Evolutionary conservation across 345 rosid genomes (phyloP).

Genomic region (Schrenkiella parvula): DNA sequence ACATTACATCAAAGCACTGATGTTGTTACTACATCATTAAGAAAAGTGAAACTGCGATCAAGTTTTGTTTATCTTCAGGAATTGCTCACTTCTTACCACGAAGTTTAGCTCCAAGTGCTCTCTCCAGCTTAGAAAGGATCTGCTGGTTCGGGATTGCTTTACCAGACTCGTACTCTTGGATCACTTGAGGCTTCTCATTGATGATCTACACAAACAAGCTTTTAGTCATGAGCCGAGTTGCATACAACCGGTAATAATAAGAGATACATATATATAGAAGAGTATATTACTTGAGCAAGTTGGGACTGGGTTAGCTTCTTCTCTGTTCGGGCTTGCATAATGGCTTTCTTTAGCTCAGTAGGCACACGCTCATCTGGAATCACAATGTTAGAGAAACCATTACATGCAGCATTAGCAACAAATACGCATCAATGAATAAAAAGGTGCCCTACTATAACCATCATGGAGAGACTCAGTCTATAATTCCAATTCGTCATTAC

Average conservation of each 20-base stretch:
- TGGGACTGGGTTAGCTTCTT: slow-evolving; percentile 95
- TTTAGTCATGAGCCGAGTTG: not conserved
- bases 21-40: not conserved
- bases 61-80: not conserved
- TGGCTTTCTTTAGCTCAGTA: slow-evolving; percentile 84
- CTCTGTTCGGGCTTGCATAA: slow-evolving; percentile 83
- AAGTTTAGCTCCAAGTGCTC: slow-evolving; percentile 85
- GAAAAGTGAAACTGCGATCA: not conserved
- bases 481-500: not conserved
- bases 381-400: not conserved
- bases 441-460: not conserved
- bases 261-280: not conserved
- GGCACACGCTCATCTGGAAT: slow-evolving; percentile 84
- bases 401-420: not conserved
- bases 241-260: not conserved
- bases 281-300: slow-evolving; percentile 66
- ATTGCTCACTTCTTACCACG: slow-evolving; percentile 79
- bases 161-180: slow-evolving; percentile 96
- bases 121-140: slow-evolving; percentile 79
- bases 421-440: not conserved
- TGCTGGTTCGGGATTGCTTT: slow-evolving; percentile 98
- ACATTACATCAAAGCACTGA: slow-evolving; percentile 14
- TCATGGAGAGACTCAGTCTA: not conserved
- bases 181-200: slow-evolving; percentile 92
- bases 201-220: slow-evolving; percentile 46